Base-by-base conservation (phyloP, 768 basidiomycete genomes). In the Mycena galopus region DNA sequence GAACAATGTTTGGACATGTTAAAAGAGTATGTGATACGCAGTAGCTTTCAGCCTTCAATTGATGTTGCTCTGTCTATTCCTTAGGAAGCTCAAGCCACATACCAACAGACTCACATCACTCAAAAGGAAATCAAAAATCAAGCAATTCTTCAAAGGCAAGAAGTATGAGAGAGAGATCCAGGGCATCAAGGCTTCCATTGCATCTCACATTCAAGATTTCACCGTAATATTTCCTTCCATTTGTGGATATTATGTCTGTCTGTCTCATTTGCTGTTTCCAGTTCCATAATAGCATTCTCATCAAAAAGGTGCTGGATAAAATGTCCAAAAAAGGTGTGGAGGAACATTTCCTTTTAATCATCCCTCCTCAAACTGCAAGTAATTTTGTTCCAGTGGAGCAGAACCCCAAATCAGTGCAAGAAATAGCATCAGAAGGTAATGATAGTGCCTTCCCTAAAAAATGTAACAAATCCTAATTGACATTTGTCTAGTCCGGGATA, bases 151-250 rank as follows among this genome's bases (percentile, higher is more conserved):
- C 10, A 64, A 64, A 21, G 23, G 30, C 33, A 64, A 64, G 47
- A 51, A 64, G 47, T 64, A 64, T 51, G 30, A 64, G 50, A 51
- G 51, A 27, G 47, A 64, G n/a, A 64, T 64, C n/a, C 30, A 32
- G 62, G 44, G 35, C 33, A 64, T 64, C 62, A 64, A 64, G 32
- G 47, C 29, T 33, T 64, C 62, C 30, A 53, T 64, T 51, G n/a
- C 33, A 53, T 51, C 62, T 51, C 50, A 51, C 27, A 47, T 63
- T 30, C 61, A 63, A 47, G 61, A 44, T n/a, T n/a, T n/a, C n/a
- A n/a, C n/a, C n/a, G n/a, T n/a, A n/a, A n/a, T n/a, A n/a, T n/a
- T n/a, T n/a, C n/a, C n/a, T n/a, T n/a, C n/a, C n/a, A n/a, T n/a
- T n/a, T 23, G 6, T 51, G 12, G 25, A 51, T 35, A 2, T 33